These are phyloP conservation scores for Fusarium sp. DNA, from an alignment of 2,329 filamentous ascomycete genomes.

Conservation along the genomic window DNA sequence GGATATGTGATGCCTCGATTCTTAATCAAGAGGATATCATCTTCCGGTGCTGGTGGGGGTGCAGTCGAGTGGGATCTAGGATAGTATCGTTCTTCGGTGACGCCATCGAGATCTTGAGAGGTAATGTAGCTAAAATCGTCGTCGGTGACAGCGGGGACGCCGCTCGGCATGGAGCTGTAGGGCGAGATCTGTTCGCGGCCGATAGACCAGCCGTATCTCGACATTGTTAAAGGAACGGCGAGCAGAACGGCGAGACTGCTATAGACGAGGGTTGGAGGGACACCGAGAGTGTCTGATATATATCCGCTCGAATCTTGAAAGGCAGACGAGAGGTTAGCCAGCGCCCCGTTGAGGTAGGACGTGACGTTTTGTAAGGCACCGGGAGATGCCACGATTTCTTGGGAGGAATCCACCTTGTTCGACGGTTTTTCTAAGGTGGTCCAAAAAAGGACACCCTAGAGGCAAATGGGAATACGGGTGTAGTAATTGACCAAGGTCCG, in stretches of 20 bases:
- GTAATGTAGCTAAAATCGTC: slow-evolving; percentile 87
- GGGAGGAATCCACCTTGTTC: slow-evolving; percentile 73
- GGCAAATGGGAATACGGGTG: slow-evolving; percentile 41
- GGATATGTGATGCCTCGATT: slow-evolving; percentile 75
- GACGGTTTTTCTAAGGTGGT: slow-evolving; percentile 55
- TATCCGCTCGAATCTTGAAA: slow-evolving; percentile 65
- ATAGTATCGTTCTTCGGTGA: slow-evolving; percentile 58
- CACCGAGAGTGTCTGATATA: slow-evolving; percentile 64
- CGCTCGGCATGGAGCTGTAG: slow-evolving; percentile 63
- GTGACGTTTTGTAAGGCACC: slow-evolving; percentile 73
- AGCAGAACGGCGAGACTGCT: slow-evolving; percentile 64
- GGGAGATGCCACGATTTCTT: slow-evolving; percentile 70
- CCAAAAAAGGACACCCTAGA: slow-evolving; percentile 55
- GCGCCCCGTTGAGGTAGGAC: slow-evolving; percentile 68
- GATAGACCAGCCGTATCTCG: slow-evolving; percentile 66
- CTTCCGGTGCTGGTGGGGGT: slow-evolving; percentile 62
- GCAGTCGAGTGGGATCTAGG: slow-evolving; percentile 54
- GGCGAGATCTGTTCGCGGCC: slow-evolving; percentile 64
- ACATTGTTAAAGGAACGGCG: slow-evolving; percentile 66
- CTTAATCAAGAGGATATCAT: slow-evolving; percentile 79
- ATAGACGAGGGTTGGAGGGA: slow-evolving; percentile 64
- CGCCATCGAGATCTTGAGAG: slow-evolving; percentile 75
- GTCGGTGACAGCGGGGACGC: slow-evolving; percentile 75
- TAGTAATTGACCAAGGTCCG: slow-evolving; percentile 40
- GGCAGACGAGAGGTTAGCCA: slow-evolving; percentile 63